phyloP scores from a whole-genome alignment of 768 basidiomycete species.

The Panaeolus cyanescens region DNA sequence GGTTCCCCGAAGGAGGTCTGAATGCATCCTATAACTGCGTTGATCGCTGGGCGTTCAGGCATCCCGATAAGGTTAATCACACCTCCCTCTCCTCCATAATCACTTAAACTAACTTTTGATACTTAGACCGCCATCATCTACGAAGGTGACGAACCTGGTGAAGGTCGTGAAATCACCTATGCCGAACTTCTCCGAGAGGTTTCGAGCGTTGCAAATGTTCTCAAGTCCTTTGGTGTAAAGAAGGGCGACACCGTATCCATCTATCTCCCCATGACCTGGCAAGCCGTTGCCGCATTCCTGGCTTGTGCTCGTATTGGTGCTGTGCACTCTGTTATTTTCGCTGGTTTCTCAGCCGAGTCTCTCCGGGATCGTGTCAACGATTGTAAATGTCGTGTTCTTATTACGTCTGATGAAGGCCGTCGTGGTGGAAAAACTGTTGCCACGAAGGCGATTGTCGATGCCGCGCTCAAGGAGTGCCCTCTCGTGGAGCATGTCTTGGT shows the following conservation, averaged over 20 bases:
- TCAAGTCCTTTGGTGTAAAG: slow-evolving; percentile 86
- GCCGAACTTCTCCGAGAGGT: slow-evolving; percentile 89
- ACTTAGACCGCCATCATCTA: slow-evolving; percentile 93
- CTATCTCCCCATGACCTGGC: slow-evolving; percentile 95
- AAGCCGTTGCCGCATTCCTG: slow-evolving; percentile 94
- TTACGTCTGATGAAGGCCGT: slow-evolving; percentile 93
- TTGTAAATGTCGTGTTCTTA: slow-evolving; percentile 86
- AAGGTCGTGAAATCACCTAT: slow-evolving; percentile 78
- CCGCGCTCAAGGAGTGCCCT: slow-evolving; percentile 84
- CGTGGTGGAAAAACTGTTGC: slow-evolving; percentile 96
- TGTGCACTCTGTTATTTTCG: slow-evolving; percentile 96
- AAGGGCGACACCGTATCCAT: slow-evolving; percentile 95
- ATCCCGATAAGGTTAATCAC: slow-evolving; percentile 71
- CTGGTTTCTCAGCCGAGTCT: slow-evolving; percentile 94
- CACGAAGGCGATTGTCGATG: slow-evolving; percentile 91
- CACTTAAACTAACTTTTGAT: slow-evolving; percentile 1
- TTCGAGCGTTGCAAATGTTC: slow-evolving; percentile 86
- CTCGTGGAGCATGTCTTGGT: slow-evolving; percentile 90
- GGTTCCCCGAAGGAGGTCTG: slow-evolving; percentile 95
- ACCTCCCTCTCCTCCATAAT: not conserved
- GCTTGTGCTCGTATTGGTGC: slow-evolving; percentile 98
- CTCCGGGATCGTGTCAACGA: slow-evolving; percentile 91
- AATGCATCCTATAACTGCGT: slow-evolving; percentile 98
- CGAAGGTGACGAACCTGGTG: slow-evolving; percentile 92
- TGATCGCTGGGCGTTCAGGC: slow-evolving; percentile 91